Conservation (phyloP, 2,329 filamentous ascomycete genomes). For the Phoma sp. region DNA sequence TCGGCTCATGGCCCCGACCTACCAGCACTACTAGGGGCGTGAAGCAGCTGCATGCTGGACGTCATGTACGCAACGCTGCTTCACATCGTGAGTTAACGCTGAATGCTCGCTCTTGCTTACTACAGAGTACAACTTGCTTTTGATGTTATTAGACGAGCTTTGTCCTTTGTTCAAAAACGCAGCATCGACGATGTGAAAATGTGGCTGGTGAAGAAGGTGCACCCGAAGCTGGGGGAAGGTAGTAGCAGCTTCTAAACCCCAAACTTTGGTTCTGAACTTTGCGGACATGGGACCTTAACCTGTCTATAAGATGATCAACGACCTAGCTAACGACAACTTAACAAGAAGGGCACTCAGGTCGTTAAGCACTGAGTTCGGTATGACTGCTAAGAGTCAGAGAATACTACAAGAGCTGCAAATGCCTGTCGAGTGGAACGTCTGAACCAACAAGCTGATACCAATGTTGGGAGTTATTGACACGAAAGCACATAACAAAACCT, state of each 20-base stretch:
- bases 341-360: background rate
- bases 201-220: conserved; percentile 12
- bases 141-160: background rate
- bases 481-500: background rate
- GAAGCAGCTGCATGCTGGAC: background rate
- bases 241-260: background rate
- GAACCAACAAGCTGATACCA: background rate
- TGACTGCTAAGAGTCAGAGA: background rate
- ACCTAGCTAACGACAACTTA: background rate
- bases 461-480: background rate
- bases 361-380: background rate
- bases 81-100: background rate
- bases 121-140: background rate
- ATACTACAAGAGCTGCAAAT: background rate
- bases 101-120: background rate
- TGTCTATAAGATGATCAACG: background rate
- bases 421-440: background rate
- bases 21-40: background rate
- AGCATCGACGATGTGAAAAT: background rate
- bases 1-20: conserved; percentile 14
- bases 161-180: background rate
- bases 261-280: background rate
- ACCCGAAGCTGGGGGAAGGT: background rate
- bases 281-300: background rate
- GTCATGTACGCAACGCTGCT: background rate